phyloP scores from a whole-genome alignment of 73 alveolate genomes.

The Paramecium tetraurelia region DNA sequence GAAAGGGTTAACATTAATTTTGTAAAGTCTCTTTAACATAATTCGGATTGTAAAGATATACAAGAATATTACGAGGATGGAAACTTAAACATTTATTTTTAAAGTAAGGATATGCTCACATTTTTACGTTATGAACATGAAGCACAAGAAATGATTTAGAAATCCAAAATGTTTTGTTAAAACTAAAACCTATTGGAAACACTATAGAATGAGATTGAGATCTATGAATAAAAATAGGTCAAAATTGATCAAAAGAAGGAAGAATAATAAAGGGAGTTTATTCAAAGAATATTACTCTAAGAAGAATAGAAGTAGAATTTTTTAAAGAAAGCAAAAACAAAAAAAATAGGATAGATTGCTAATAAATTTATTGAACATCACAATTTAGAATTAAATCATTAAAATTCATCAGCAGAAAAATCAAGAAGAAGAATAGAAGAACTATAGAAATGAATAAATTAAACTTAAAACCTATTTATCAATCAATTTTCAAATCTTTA shows the following conservation, averaged over 20 bases:
- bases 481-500: slow-evolving; percentile 11
- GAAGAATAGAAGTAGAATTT: neutral
- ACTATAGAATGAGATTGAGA: neutral
- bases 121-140: neutral
- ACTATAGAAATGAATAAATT: neutral
- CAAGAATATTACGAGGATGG: neutral
- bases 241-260: neutral
- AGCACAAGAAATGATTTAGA: neutral
- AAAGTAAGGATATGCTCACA: neutral
- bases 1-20: neutral
- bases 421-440: neutral
- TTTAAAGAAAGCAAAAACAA: neutral
- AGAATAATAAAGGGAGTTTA: neutral
- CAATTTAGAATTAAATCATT: neutral
- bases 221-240: neutral
- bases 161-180: neutral
- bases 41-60: neutral
- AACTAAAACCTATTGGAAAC: neutral
- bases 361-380: neutral
- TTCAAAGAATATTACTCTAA: neutral
- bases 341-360: neutral
- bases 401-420: neutral
- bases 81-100: neutral
- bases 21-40: neutral
- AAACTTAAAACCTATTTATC: neutral